Conservation (phyloP, 768 basidiomycete genomes). For the Kwoniella newhampshirensis region DNA sequence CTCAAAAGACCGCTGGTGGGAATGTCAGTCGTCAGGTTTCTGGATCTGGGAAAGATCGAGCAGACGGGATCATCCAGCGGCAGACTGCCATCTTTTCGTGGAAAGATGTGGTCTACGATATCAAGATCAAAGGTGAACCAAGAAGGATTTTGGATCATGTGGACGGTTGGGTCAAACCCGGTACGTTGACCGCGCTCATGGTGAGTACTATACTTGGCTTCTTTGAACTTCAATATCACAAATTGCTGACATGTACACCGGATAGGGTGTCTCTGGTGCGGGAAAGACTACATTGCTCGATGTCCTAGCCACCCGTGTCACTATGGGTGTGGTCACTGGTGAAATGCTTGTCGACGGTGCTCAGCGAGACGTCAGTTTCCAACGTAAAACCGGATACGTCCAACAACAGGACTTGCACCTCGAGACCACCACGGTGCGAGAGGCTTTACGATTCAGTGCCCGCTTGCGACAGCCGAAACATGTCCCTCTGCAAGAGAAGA, state of each 20-base stretch:
- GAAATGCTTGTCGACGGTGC: conserved; percentile 57
- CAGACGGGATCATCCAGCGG: conserved; percentile 42
- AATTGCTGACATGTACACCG: conserved; percentile 58
- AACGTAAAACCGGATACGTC: conserved; percentile 56
- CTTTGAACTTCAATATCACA: conserved; percentile 63
- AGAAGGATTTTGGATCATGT: conserved; percentile 57
- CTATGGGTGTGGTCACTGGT: conserved; percentile 57
- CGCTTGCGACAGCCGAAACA: conserved; percentile 54
- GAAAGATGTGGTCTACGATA: conserved; percentile 53
- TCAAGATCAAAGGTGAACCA: conserved; percentile 52
- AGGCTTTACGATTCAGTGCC: conserved; percentile 56
- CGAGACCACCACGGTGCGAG: conserved; percentile 55
- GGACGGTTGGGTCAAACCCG: conserved; percentile 49
- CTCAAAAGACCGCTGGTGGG: conserved; percentile 10
- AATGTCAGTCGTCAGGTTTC: conserved; percentile 19
- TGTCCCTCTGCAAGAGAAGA: conserved; percentile 53
- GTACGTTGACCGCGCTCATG: conserved; percentile 50
- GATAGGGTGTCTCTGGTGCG: conserved; percentile 60
- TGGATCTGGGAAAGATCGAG: background rate
- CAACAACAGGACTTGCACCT: conserved; percentile 56
- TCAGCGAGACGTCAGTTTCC: conserved; percentile 55
- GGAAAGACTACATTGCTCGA: conserved; percentile 54
- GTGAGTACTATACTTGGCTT: conserved; percentile 54
- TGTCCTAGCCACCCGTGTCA: conserved; percentile 51
- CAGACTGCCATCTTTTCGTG: conserved; percentile 54